Evolutionary conservation across 352 stramenopile species (phyloP), one percentile per base, ranked within the genome.

Genomic region (Pythium vanterpoolii): DNA sequence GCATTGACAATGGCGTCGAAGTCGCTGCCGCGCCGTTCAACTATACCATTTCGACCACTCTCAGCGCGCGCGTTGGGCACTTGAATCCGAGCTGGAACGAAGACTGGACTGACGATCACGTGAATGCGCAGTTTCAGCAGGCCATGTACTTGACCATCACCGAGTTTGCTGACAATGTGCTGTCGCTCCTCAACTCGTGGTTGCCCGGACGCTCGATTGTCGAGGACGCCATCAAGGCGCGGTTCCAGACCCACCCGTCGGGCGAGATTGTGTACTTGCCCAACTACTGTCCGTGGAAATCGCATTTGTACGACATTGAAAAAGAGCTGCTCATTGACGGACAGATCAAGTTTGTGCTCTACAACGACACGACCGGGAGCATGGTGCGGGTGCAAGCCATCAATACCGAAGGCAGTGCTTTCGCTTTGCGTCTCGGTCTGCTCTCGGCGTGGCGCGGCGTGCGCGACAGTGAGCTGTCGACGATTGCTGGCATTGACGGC

Each of bases 1-100:
- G 93, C 34, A 99, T 99, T 62, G 97, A 99, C 82, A 99, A 99
- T 56, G 97, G 97, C 52, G 91, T 99, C 2, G 94, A 99, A 62
- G 69, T 90, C 31, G 72, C 66, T 3, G 69, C 64, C 5, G 75
- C 66, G 0, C 69, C 75, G 30, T 71, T 87, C 56, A 93, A 90
- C 58, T 95, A 95, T 68, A 59, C 73, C 30, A 70, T 95, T 47
- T 83, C 82, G 24, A 90, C 86, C 28, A 90, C 73, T 48, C 75
- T 95, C 26, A 93, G 83, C 60, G 74, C 64, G 36, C 83, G 86
- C n/a, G 97, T 99, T 18, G 77, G 81, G 16, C 83, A 93, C 39
- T 69, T 99, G 7, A 99, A 99, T 81, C 86, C 95, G 3, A 71
- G 83, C 34, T 99, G 97, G 97, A 98, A 99, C 75, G 93, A 98